A percentile compares a stretch with the other conserved stretches of the same genome.
Evolutionary conservation across 2,329 filamentous ascomycete genomes (phyloP).

Genomic region (Apiospora saccharicola): DNA sequence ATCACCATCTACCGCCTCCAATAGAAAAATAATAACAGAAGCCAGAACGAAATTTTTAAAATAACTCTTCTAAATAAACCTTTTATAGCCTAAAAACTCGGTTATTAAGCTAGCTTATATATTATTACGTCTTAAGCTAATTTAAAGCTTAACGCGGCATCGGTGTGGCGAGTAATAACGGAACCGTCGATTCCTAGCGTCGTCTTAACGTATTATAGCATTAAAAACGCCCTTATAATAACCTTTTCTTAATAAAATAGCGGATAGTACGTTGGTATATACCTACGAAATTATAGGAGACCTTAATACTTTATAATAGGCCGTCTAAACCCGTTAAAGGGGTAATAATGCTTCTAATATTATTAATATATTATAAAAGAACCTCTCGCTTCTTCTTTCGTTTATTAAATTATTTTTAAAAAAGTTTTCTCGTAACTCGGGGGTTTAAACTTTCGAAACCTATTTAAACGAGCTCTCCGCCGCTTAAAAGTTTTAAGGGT

Average conservation of each 20-base stretch:
- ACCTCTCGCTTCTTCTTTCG: fast-evolving
- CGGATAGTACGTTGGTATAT: not conserved
- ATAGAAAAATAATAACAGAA: not conserved
- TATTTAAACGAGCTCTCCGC: not conserved
- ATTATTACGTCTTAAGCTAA: not conserved
- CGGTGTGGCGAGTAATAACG: not conserved
- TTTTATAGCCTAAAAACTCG: not conserved
- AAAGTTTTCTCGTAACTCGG: not conserved
- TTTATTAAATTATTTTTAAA: not conserved
- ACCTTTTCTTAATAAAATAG: not conserved
- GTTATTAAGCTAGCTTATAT: not conserved
- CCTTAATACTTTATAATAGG: not conserved
- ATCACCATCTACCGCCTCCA: no score
- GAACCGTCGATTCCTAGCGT: not conserved
- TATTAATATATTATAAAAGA: not conserved
- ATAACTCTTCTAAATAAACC: not conserved
- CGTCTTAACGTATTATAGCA: not conserved
- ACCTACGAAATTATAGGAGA: not conserved
- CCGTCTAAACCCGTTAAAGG: not conserved
- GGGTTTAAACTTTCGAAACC: not conserved
- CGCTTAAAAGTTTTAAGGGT: not conserved
- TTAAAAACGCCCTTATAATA: not conserved
- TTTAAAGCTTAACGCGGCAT: not conserved
- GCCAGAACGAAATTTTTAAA: not conserved
- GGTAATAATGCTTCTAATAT: fast-evolving